Evolutionary conservation across 805 yeast species (phyloP), one percentile per base, ranked within the genome.

Genomic region (Jamesozyma spencerorum): DNA sequence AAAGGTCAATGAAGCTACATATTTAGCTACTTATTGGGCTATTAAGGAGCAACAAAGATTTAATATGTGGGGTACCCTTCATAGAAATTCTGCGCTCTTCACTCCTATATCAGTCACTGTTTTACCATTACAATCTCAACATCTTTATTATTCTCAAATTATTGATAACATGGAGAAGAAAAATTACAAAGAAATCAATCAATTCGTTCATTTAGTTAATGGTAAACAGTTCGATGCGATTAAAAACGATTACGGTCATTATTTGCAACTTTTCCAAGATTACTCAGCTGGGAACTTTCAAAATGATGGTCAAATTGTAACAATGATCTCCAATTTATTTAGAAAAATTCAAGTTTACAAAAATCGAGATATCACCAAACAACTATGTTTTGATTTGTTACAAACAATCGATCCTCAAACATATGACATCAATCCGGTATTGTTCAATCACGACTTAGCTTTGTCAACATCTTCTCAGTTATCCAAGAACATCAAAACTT

Each of bases 231-330:
- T 46, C 20, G 24, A 24, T 2, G 26, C 34, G 3, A 31, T 51
- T 1, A 29, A 28, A 1, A 26, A 32, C 0, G 19, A 44, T 7
- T 67, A 61, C 43, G 55, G 65, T 0, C 65, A 67, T 1, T 58
- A 74, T 3, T 51, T 79, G 12, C 63, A 61, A 17, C 46, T 80
- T 36, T 53, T 81, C 40, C 72, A 70, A 44, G 73, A 74, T 32
- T 81, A 74, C 53, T 68, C 75, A 2, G 72, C 75, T 5, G 81
- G 78, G 0, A 76, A 78, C 36, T 44, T 55, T 17, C 51, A 72
- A 26, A 53, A 62, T 14, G 70, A 74, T 51, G 68, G 71, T 17
- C 65, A 63, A 2, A 57, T 71, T 5, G 77, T 72, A 39, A 70
- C 85, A 0, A 55, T 74, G 18, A 60, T 78, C 14, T 55, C 74